Conservation (phyloP, 345 rosid species). For the Melaleuca alternifolia region DNA sequence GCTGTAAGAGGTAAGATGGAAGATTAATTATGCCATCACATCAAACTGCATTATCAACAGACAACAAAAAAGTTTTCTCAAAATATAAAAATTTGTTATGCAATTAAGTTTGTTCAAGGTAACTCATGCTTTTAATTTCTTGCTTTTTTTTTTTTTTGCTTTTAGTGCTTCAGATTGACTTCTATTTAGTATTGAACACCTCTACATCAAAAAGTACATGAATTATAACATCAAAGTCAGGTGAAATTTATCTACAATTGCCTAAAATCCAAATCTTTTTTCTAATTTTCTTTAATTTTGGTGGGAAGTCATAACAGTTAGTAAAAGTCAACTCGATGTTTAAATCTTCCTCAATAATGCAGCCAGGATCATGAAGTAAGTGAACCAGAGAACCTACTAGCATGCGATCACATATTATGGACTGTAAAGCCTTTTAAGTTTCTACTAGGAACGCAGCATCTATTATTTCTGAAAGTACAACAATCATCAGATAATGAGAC, state of each 20-base stretch:
- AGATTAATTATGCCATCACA: background rate
- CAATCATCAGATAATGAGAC: background rate
- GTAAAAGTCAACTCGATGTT: background rate
- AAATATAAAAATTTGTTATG: background rate
- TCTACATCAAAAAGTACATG: background rate
- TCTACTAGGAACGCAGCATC: background rate
- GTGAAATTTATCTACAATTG: background rate
- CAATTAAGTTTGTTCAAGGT: background rate
- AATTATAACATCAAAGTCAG: background rate
- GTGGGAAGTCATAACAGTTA: background rate
- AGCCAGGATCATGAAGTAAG: background rate
- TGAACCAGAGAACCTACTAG: background rate
- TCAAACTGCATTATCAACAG: background rate
- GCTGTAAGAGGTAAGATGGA: background rate
- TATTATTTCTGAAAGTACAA: background rate
- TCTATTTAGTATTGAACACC: background rate
- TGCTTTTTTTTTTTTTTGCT: background rate
- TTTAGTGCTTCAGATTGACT: background rate
- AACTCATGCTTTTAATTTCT: background rate
- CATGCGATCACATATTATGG: background rate
- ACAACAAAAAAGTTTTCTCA: background rate
- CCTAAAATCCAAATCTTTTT: background rate
- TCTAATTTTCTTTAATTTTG: background rate
- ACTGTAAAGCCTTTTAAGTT: background rate
- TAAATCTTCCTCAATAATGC: background rate